Percentiles rank a stretch among this genome's conserved stretches.
phyloP scores from a whole-genome alignment of 331 rosid genomes.

The Pyracantha coccinea region DNA sequence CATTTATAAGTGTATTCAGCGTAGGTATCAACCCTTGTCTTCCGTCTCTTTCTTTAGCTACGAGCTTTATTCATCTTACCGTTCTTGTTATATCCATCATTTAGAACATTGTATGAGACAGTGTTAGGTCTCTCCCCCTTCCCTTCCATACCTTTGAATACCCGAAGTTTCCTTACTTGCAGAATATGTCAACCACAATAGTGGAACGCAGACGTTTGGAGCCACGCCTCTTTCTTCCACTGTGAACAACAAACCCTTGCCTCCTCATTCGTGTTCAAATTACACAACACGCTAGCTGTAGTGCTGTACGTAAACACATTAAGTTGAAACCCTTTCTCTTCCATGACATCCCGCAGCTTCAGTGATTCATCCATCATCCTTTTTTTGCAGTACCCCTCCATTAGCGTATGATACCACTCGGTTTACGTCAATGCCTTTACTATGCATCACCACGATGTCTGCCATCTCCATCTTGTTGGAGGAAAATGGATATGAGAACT shows the following conservation, averaged over 20 bases:
- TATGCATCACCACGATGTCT: slow-evolving; percentile 60
- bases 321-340: slow-evolving; percentile 46
- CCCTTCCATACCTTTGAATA: slow-evolving; percentile 47
- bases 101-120: slow-evolving; percentile 58
- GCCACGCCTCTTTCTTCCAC: slow-evolving; percentile 65
- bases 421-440: slow-evolving; percentile 44
- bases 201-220: slow-evolving; percentile 47
- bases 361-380: slow-evolving; percentile 68
- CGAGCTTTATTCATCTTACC: slow-evolving; percentile 58
- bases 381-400: slow-evolving; percentile 62
- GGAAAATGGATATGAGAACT: no score
- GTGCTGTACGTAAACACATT: slow-evolving; percentile 51
- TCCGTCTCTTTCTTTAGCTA: slow-evolving; percentile 47
- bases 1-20: slow-evolving; percentile 63
- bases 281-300: slow-evolving; percentile 54
- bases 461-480: slow-evolving; percentile 50
- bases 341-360: slow-evolving; percentile 41
- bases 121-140: slow-evolving; percentile 46
- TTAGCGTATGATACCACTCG: slow-evolving; percentile 51
- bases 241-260: slow-evolving; percentile 42
- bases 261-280: slow-evolving; percentile 41
- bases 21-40: slow-evolving; percentile 54
- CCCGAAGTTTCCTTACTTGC: slow-evolving; percentile 76
- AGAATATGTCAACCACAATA: slow-evolving; percentile 56
- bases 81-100: slow-evolving; percentile 58